Percentiles rank a stretch among this genome's conserved stretches.
These are phyloP conservation scores for Dactylis glomerata DNA, from an alignment of 176 grass and related monocot species.

Conservation along the genomic window DNA sequence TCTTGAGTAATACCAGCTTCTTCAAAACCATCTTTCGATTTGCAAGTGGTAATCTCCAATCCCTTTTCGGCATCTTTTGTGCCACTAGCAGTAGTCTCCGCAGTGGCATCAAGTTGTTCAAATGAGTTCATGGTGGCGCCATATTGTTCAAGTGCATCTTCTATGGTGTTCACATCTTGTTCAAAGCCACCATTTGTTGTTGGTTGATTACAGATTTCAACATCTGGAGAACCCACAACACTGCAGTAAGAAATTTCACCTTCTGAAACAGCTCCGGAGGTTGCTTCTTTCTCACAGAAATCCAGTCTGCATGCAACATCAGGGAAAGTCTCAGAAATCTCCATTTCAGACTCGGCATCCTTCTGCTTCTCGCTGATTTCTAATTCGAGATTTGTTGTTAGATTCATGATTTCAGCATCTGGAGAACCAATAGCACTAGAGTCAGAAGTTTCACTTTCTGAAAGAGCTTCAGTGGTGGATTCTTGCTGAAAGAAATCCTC, in stretches of 20 bases:
- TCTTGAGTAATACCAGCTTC: neutral
- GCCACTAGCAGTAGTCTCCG: neutral
- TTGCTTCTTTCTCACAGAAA: slow-evolving; percentile 36
- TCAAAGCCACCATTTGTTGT: slow-evolving; percentile 9
- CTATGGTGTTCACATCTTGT: neutral
- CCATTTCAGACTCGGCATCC: slow-evolving; percentile 34
- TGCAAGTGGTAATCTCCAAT: neutral
- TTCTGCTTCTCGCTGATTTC: neutral
- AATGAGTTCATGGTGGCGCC: neutral
- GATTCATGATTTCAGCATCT: neutral
- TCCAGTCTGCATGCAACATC: neutral
- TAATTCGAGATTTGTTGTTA: no score
- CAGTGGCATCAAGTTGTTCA: neutral
- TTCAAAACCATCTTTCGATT: neutral
- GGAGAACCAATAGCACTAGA: neutral
- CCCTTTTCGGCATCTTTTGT: slow-evolving; percentile 3
- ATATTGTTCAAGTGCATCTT: neutral
- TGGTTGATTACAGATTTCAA: neutral
- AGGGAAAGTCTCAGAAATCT: slow-evolving; percentile 25
- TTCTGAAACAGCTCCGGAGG: neutral
- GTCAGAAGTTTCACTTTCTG: slow-evolving; percentile 36
- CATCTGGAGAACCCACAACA: neutral
- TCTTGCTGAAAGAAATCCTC: slow-evolving; percentile 37
- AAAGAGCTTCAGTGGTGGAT: neutral
- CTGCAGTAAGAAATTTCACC: slow-evolving; percentile 34